These are phyloP conservation scores for Nicotiana undulata DNA, from an alignment of 257 asterid genomes.

Conservation along the genomic window DNA sequence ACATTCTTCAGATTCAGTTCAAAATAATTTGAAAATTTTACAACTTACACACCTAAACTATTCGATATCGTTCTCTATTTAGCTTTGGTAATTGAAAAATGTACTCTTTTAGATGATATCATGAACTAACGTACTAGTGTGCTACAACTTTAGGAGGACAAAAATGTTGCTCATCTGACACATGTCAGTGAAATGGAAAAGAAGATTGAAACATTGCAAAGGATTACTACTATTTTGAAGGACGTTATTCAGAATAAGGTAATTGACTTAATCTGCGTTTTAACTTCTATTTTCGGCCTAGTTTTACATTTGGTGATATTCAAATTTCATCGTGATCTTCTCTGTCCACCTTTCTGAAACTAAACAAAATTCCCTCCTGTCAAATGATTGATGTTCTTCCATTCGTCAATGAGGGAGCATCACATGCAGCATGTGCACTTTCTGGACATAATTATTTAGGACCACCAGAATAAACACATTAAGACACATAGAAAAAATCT, in stretches of 20 bases:
- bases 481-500: neutral
- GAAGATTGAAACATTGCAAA: conserved; percentile 76
- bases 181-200: conserved; percentile 96
- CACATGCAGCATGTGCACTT: neutral
- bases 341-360: neutral
- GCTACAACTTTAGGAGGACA: conserved; percentile 64
- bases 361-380: neutral
- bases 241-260: conserved; percentile 97
- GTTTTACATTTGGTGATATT: neutral
- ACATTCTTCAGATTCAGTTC: conserved; percentile 3
- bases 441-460: neutral
- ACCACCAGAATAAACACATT: neutral
- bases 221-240: conserved; percentile 83
- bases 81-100: neutral
- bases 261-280: conserved; percentile 9
- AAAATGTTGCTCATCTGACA: conserved; percentile 87
- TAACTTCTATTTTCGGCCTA: neutral
- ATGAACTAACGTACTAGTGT: conserved; percentile 3
- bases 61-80: no score
- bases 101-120: conserved; percentile 11
- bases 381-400: neutral
- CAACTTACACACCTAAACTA: no score
- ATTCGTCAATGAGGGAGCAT: neutral
- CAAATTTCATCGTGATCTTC: neutral
- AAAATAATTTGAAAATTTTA: neutral